Evolutionary conservation across 2,329 filamentous ascomycete species (phyloP).

Genomic region (Pseudogymnoascus sp.): DNA sequence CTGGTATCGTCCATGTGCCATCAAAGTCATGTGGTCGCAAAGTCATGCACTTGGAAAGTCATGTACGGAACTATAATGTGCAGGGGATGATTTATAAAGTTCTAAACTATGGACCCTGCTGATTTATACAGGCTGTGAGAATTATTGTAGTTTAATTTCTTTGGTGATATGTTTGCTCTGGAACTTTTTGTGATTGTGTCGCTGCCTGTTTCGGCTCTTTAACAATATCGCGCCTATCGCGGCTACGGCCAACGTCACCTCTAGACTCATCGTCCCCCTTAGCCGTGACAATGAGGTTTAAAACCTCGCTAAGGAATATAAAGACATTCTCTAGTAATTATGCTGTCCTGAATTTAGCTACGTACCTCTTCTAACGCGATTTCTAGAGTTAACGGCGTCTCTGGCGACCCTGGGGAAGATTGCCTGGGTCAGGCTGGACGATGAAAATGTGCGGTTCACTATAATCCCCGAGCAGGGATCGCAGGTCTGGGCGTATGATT

Average conservation of each 20-base stretch:
- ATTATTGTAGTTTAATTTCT: background rate
- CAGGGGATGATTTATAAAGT: background rate
- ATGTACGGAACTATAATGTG: background rate
- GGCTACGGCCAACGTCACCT: conserved; percentile 9
- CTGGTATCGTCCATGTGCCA: background rate
- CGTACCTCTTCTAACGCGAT: conserved; percentile 2
- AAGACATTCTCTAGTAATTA: conserved; percentile 57
- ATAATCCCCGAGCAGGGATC: conserved; percentile 91
- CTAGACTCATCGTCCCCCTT: background rate
- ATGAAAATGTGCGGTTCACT: conserved; percentile 85
- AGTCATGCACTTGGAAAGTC: background rate
- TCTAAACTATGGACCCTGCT: background rate
- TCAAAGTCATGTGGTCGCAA: background rate
- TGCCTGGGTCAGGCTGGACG: conserved; percentile 60
- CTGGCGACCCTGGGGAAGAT: conserved; percentile 49
- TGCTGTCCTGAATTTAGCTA: background rate
- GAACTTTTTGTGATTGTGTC: background rate
- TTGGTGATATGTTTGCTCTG: background rate
- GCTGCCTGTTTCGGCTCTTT: background rate
- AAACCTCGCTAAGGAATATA: conserved; percentile 59
- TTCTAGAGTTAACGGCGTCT: conserved; percentile 56
- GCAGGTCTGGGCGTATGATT: conserved; percentile 80
- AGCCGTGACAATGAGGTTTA: conserved; percentile 52
- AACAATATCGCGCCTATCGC: background rate
- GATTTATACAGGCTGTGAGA: background rate